These are phyloP conservation scores for Perkinsus chesapeaki DNA, from an alignment of 169 alveolate species.

Conservation along the genomic window DNA sequence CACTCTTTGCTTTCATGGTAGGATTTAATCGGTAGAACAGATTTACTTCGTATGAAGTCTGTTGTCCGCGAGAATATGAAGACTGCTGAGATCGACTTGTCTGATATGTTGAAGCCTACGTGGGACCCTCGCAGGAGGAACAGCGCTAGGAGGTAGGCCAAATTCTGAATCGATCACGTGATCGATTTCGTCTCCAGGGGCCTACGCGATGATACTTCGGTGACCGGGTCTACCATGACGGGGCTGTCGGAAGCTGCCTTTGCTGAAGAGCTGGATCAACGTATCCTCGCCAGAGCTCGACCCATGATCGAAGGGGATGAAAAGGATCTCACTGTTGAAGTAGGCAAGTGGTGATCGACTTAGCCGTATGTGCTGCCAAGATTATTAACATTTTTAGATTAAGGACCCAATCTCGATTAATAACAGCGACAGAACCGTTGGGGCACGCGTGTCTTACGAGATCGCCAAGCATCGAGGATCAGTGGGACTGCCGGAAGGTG, in stretches of 20 bases:
- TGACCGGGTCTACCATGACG: background rate
- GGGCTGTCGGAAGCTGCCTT: background rate
- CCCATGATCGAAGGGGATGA: background rate
- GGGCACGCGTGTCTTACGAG: conserved; percentile 51
- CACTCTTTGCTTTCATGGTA: conserved; percentile 5
- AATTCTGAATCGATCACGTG: background rate
- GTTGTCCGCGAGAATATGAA: background rate
- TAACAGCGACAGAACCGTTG: conserved; percentile 57
- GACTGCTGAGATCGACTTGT: conserved; percentile 23
- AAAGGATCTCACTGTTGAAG: background rate
- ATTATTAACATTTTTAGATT: background rate
- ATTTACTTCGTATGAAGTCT: conserved; percentile 20
- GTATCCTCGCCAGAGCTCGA: background rate
- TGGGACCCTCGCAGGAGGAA: background rate
- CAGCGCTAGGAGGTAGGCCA: background rate
- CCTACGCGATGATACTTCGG: background rate
- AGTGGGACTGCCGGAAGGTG: background rate
- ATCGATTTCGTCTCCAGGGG: background rate
- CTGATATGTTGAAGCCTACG: conserved; percentile 34
- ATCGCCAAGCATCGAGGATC: conserved; percentile 23
- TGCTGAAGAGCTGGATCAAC: background rate
- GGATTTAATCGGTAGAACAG: conserved; percentile 34
- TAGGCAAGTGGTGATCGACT: background rate
- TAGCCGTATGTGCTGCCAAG: background rate
- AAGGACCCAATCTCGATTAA: conserved; percentile 21